Base-by-base conservation (phyloP, 1,284 basidiomycete genomes). In the Athelia sp. region DNA sequence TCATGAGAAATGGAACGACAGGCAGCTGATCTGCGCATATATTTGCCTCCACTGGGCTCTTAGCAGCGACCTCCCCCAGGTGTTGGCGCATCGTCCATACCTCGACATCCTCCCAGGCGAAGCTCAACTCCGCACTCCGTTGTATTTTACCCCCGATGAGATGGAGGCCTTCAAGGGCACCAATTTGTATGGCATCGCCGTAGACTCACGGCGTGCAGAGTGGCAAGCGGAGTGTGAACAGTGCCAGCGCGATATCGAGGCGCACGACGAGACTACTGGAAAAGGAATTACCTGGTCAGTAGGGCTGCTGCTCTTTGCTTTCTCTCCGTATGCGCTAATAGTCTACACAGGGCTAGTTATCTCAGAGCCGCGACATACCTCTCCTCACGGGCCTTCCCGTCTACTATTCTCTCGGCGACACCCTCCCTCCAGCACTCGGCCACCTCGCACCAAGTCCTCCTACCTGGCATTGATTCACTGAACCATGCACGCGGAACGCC, bases 301-400 rank as follows among this genome's bases (percentile, higher is more conserved):
- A 17, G 45, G 11, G 42, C 10, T 26, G n/a, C n/a, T 24, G 26
- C 11, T 24, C 21, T 17, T 1, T 15, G n/a, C 4, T 38, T 6
- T 4, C 47, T n/a, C 13, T 13, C 13, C 10, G 43, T 31, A 43
- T 42, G 51, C 42, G 11, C 36, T 13, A 45, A 43, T 17, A 50
- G 50, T 50, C 32, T 56, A 38, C 40, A 36, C 36, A 93, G 91
- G 87, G 78, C 85, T 4, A 62, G 68, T 15, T 94, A 89, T 60
- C 70, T 87, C 3, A 74, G 79, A 0, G 82, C 87, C 2, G 71
- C 82, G 15, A 91, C 89, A 0, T 85, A 90, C 60, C 72, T 92
- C 38, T 90, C 90, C 0, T 94, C 93, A 1, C 80, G 93, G 42
- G 88, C 92, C 0, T 96, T 96, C 61, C 90, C 92, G 0, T 94